Evolutionary conservation across 1,139 yeast genomes (phyloP), one percentile per base, ranked within the genome.

Genomic region (Protomyces pachydermus): DNA sequence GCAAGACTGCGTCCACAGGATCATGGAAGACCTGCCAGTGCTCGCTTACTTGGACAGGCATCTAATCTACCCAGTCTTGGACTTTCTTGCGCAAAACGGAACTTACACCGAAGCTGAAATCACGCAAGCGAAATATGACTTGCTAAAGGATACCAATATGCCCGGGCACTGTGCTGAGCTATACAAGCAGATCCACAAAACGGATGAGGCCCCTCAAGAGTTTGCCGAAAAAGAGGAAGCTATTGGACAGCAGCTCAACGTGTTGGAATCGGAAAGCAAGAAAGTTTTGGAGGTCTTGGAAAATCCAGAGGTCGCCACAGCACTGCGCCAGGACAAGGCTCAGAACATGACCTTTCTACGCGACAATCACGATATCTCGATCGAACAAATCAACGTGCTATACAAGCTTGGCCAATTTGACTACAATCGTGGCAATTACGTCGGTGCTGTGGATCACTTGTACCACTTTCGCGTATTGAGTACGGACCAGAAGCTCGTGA

Each of bases 241-340:
- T 63, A 76, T 78, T n/a, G 80, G 95, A 62, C 75, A 95, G 61
- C 77, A 85, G 67, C 90, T 97, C 0, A 75, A 79, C 28, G 88
- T 89, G 71, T 81, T 60, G 66, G 80, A 79, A 65, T 72, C 72
- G 54, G 78, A 78, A 67, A 80, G 84, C 23, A 74, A 77, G 65
- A 77, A 78, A 68, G 79, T 82, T 3, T 73, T 82, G 64, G 78
- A 78, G 61, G 78, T 81, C 23, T 72, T 83, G 65, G 78, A 80
- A 62, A 75, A 80, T 67, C 79, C 80, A 56, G 84, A 81, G 67
- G 83, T 82, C 28, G 71, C 73, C 32, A 75, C 65, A 16, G 67
- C 70, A 64, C 73, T 83, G 67, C 80, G 80, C 70, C 83, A 81
- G 69, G 86, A 83, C 70, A 82, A 82, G 72, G 75, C 77, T 18